Conservation (phyloP, 495 filamentous ascomycete species). For the Cercophora sp. region DNA sequence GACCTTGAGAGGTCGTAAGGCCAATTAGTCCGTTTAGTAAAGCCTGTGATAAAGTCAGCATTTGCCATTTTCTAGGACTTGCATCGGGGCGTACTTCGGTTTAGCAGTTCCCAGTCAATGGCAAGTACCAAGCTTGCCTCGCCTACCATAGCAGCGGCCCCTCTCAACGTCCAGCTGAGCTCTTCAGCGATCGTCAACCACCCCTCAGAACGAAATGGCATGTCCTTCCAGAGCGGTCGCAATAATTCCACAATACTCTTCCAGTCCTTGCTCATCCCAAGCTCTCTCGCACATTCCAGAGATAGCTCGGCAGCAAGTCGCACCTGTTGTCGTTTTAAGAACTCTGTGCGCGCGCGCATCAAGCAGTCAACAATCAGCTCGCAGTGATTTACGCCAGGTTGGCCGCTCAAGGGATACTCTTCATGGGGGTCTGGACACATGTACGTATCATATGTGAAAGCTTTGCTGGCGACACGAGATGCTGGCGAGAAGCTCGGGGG, state of each 20-base stretch:
- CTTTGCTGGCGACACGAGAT: constrained; percentile 61
- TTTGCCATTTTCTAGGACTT: not conserved
- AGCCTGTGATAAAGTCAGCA: constrained; percentile 41
- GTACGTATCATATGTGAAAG: constrained; percentile 78
- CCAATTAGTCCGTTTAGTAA: constrained; percentile 58
- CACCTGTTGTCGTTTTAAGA: constrained; percentile 56
- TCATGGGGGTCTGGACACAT: constrained; percentile 72
- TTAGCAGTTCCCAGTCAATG: constrained; percentile 82
- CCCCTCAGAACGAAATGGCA: constrained; percentile 70
- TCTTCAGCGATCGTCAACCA: constrained; percentile 78
- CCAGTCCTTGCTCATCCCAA: constrained; percentile 61
- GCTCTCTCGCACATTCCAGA: constrained; percentile 65
- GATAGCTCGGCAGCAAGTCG: constrained; percentile 65
- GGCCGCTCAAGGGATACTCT: constrained; percentile 58
- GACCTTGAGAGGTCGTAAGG: constrained; percentile 71
- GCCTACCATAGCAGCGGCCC: constrained; percentile 61
- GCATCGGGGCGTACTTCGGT: constrained; percentile 55
- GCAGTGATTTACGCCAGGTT: constrained; percentile 59
- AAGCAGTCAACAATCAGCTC: constrained; percentile 57
- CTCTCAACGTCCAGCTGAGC: constrained; percentile 67
- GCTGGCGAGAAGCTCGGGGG: constrained; percentile 64
- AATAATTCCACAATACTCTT: constrained; percentile 63
- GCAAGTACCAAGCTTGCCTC: constrained; percentile 64
- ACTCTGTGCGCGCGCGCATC: constrained; percentile 60
- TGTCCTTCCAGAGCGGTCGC: constrained; percentile 64